Percentiles rank a stretch among this genome's conserved stretches.
phyloP scores from a whole-genome alignment of 306 rosid genomes.

The Begonia loranthoides region DNA sequence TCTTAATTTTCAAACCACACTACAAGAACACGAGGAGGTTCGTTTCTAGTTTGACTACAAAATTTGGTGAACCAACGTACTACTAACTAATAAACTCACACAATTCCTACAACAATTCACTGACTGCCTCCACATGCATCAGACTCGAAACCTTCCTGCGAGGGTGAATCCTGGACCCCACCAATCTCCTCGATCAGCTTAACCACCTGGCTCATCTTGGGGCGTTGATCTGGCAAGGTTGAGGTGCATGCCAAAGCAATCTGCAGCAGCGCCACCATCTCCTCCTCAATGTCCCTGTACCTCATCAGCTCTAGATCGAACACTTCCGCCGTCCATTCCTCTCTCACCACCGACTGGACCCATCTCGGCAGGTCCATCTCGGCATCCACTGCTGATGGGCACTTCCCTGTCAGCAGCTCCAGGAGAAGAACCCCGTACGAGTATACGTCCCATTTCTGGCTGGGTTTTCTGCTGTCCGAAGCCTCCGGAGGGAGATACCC shows the following conservation, averaged over 20 bases:
- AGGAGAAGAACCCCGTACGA: constrained; percentile 67
- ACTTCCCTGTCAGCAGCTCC: constrained; percentile 78
- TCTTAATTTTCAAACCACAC: too few relatives aligned
- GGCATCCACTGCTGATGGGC: constrained; percentile 42
- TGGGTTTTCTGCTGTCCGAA: constrained; percentile 38
- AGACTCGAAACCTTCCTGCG: constrained; percentile 37
- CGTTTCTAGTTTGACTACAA: too few relatives aligned
- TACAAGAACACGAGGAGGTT: too few relatives aligned
- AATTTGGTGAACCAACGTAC: too few relatives aligned
- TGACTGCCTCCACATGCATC: too few relatives aligned
- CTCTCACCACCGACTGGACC: constrained; percentile 88
- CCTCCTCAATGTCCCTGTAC: constrained; percentile 83
- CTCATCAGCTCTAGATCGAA: constrained; percentile 88
- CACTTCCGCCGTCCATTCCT: constrained; percentile 94
- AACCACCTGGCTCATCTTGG: constrained; percentile 66
- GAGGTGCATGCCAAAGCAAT: constrained; percentile 51
- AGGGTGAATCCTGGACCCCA: constrained; percentile 36
- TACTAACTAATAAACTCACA: background rate
- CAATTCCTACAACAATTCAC: too few relatives aligned
- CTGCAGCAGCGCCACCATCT: constrained; percentile 73
- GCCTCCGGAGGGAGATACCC: constrained; percentile 80
- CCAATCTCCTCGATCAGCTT: constrained; percentile 73
- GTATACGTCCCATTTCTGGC: constrained; percentile 60
- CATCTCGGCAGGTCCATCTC: constrained; percentile 65
- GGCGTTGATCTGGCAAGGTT: constrained; percentile 54